Conservation (phyloP, 2,329 filamentous ascomycete species). For the Arthrobotrys sphaeroides region DNA sequence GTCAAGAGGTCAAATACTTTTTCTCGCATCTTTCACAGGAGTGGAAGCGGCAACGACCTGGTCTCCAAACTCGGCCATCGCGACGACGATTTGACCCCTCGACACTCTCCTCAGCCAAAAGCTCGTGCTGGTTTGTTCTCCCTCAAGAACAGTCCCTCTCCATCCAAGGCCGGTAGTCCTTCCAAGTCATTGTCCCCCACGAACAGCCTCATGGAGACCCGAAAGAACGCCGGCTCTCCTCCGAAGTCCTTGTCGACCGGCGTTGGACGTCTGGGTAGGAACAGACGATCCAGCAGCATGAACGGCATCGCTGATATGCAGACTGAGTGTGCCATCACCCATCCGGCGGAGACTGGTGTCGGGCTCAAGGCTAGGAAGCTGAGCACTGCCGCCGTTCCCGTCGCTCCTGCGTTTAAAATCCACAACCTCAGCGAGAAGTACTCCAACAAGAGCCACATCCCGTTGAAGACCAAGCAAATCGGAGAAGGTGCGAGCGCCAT, state of each 20-base stretch:
- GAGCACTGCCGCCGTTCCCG: conserved; percentile 75
- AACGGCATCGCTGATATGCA: conserved; percentile 60
- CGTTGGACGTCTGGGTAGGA: conserved; percentile 59
- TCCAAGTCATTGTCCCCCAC: conserved; percentile 66
- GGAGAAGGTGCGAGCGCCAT: conserved; percentile 85
- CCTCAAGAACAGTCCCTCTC: conserved; percentile 58
- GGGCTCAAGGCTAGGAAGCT: conserved; percentile 81
- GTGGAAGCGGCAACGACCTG: conserved; percentile 42
- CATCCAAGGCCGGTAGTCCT: conserved; percentile 60
- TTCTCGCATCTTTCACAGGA: conserved; percentile 52
- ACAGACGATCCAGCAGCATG: conserved; percentile 65
- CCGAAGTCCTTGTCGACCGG: conserved; percentile 54
- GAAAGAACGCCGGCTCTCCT: conserved; percentile 54
- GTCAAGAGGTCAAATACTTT: conserved; percentile 63
- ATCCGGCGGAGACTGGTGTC: conserved; percentile 73
- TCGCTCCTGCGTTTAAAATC: conserved; percentile 68
- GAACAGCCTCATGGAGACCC: conserved; percentile 63
- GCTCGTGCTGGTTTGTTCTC: conserved; percentile 60
- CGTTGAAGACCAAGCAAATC: conserved; percentile 68
- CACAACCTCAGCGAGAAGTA: conserved; percentile 76
- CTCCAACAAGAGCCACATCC: conserved; percentile 70
- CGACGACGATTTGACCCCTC: conserved; percentile 61
- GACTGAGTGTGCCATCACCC: conserved; percentile 60
- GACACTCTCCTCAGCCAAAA: conserved; percentile 56
- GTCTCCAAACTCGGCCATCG: conserved; percentile 59